Conservation (phyloP, 2,329 filamentous ascomycete genomes). For the Ceratocystis cubensis region DNA sequence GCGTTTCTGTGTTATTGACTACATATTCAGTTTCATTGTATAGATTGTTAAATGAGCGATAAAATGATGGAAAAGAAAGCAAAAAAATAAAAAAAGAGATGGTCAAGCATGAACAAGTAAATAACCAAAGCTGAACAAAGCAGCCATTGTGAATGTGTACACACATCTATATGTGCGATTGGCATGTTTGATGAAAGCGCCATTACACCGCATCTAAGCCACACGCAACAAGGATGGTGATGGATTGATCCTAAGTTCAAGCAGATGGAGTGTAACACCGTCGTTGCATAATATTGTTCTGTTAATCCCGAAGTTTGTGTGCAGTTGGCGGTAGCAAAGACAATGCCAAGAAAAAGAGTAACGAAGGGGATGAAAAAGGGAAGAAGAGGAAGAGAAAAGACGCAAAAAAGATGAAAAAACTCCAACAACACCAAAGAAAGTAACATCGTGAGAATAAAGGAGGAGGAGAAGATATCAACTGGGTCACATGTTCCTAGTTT, state of each 20-base stretch:
- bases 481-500: too few relatives aligned
- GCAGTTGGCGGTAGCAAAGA: not conserved
- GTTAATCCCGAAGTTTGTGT: not conserved
- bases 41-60: not conserved
- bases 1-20: not conserved
- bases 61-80: not conserved
- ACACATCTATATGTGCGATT: not conserved
- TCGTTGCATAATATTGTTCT: not conserved
- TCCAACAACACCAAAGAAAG: conserved; percentile 3
- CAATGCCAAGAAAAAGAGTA: not conserved
- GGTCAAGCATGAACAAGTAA: not conserved
- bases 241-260: too few relatives aligned
- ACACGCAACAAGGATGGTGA: too few relatives aligned
- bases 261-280: too few relatives aligned
- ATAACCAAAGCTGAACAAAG: not conserved
- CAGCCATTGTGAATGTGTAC: not conserved
- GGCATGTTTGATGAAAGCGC: not conserved
- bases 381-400: not conserved
- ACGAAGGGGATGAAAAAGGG: not conserved
- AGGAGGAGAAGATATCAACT: too few relatives aligned
- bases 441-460: not conserved
- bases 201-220: not conserved
- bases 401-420: not conserved
- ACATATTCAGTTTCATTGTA: not conserved
- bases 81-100: not conserved